Evolutionary conservation across 805 yeast species (phyloP).

Genomic region (Groenewaldozyma tartarivorans): DNA sequence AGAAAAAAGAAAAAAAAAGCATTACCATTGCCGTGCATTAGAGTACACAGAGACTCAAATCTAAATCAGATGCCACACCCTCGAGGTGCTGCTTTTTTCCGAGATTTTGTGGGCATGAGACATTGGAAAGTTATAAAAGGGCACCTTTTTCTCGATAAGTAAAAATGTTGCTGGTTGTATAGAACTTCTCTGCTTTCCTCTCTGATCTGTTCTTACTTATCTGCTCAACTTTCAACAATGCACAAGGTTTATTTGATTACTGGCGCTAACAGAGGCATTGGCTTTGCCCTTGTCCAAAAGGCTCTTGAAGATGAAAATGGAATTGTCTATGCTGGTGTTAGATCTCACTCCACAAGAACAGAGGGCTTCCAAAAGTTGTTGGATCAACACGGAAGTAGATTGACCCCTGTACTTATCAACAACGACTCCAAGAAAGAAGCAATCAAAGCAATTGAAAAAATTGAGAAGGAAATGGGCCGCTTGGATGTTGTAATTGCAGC

Average conservation of each 20-base stretch:
- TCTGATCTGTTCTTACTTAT: too few relatives aligned
- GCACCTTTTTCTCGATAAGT: too few relatives aligned
- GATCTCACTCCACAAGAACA: conserved; percentile 5
- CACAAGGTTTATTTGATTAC: conserved; percentile 9
- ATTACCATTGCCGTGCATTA: too few relatives aligned
- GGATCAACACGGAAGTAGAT: conserved; percentile 1
- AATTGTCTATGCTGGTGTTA: not conserved
- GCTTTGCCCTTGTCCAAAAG: not conserved
- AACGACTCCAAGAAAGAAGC: conserved; percentile 1
- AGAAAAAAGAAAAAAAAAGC: too few relatives aligned
- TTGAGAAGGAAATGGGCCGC: not conserved
- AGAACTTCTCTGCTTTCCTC: too few relatives aligned
- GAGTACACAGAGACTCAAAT: too few relatives aligned
- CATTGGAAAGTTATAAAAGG: too few relatives aligned
- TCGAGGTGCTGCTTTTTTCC: too few relatives aligned
- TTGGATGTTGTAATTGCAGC: not conserved
- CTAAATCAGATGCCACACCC: too few relatives aligned
- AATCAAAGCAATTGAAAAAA: not conserved
- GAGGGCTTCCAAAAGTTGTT: conserved; percentile 1
- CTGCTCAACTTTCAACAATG: too few relatives aligned
- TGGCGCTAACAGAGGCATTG: conserved; percentile 6
- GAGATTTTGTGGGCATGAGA: too few relatives aligned
- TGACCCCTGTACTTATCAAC: not conserved
- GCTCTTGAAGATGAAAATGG: conserved; percentile 2
- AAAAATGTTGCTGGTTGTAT: too few relatives aligned